phyloP scores from a whole-genome alignment of 164 flowering plant species.

The Sextonia rubra region DNA sequence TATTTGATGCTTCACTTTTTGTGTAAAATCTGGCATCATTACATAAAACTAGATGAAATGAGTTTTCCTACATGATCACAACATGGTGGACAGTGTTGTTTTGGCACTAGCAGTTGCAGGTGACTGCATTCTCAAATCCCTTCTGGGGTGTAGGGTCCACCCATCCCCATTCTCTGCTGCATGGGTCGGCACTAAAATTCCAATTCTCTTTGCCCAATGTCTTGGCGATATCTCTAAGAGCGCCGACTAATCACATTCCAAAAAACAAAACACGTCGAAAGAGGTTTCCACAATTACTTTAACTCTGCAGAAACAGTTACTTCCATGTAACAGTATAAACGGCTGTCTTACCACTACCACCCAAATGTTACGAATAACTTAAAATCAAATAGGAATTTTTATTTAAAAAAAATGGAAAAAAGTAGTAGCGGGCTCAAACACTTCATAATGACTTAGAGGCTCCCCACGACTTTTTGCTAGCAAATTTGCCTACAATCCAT shows the following conservation, averaged over 20 bases:
- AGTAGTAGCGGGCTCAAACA: neutral
- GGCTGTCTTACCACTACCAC: neutral
- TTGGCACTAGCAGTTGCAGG: slow-evolving; percentile 41
- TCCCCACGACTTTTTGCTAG: too few species aligned
- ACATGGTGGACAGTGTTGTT: slow-evolving; percentile 49
- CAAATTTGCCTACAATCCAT: too few species aligned
- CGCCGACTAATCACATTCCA: slow-evolving; percentile 24
- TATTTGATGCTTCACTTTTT: too few species aligned
- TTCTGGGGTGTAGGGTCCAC: neutral
- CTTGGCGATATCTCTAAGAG: slow-evolving; percentile 31
- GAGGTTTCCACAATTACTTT: too few species aligned
- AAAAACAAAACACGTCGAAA: neutral
- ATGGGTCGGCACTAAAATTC: slow-evolving; percentile 62
- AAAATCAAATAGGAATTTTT: neutral
- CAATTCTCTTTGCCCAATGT: slow-evolving; percentile 44
- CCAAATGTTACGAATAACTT: neutral
- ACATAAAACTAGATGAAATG: neutral
- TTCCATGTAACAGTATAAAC: neutral
- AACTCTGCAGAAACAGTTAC: neutral
- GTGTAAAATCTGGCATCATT: neutral
- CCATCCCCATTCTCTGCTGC: slow-evolving; percentile 35
- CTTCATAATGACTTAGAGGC: neutral
- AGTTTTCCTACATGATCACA: slow-evolving; percentile 38
- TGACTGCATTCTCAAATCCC: slow-evolving; percentile 28
- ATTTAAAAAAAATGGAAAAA: neutral